Evolutionary conservation across 148 eudicot species (phyloP), one percentile per base, ranked within the genome.

Genomic region (Vaccinium myrtillus): DNA sequence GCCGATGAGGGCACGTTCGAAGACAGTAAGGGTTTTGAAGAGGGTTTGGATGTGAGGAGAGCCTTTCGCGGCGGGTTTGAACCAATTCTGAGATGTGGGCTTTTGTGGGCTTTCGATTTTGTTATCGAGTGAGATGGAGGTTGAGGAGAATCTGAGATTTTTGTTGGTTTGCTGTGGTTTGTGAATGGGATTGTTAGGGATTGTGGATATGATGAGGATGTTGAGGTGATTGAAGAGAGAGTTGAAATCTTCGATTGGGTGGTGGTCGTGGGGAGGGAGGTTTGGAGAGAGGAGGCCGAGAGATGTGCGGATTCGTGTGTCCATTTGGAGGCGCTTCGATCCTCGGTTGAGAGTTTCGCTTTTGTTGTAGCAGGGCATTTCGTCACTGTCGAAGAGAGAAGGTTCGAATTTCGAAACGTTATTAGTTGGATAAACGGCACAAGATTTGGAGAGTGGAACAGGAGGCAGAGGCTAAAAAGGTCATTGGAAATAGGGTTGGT

Each of bases 1-100:
- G 27, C 99, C 99, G 18, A 93, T 93, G 2, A 88, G n/a, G 12
- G 97, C 95, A 9, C 98, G 92, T 36, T 96, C 98, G n/a, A 92
- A 77, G 19, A 91, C 92, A 0, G 98, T 90, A 49, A 93, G 92
- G 75, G n/a, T 87, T 71, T 89, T 91, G 75, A 91, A 81, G 80
- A 92, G 39, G 32, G 89, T 56, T 19, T 80, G 87, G 83, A 75
- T 80, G 3, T 65, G 80, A 30, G 89, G 89, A 16, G 83, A 85
- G 50, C 67, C 88, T 70, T 77, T 87, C 7, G 86, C 8, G 15
- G 90, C 74, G 71, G 93, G 90, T 90, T 90, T 93, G n/a, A 87
- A 85, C 88, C 86, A 79, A 82, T 71, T 87, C 83, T 78, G 87
- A 67, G 93, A 88, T 3, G 54, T 88, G 88, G 89, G 90, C 70